Evolutionary conservation across 78 protist genomes (phyloP), one percentile per base, ranked within the genome.

Genomic region (Guillardia theta): DNA sequence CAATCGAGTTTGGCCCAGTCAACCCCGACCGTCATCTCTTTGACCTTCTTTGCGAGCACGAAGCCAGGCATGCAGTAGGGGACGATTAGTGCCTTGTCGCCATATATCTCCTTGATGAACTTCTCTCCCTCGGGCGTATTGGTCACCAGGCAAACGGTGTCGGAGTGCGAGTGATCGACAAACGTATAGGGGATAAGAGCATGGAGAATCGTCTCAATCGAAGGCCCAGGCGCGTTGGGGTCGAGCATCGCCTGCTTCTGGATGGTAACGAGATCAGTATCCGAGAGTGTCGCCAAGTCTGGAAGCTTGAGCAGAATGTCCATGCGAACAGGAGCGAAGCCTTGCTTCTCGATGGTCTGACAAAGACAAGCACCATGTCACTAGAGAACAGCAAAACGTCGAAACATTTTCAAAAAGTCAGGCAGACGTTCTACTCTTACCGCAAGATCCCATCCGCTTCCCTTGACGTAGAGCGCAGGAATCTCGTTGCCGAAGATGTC

Each of bases 141-240:
- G 90, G 90, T 78, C 44, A 78, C 24, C 24, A 43, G 53, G 90
- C 90, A 78, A 6, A 88, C 62, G 64, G 93, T 64, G 41, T 88
- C 93, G 64, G 93, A 10, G 93, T 88, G 93, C 70, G 93, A 30
- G 93, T 88, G 93, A 41, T 88, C 93, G 39, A 88, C 93, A 64
- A 88, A 88, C 2, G 36, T 88, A 64, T 22, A 48, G 47, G 93
- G 93, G 45, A 88, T 45, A 22, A 88, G 19, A 12, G 93, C 93
- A 27, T 88, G 93, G 21, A 88, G 70, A 33, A 41, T 10, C 37
- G 93, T 48, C 64, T 88, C 93, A 18, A 88, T 27, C 39, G 93
- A 88, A 8, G 93, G 53, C 30, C 76, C 62, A 1, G 93, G 93
- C 1, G 76, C 93, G 15, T 19, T 18, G 37, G 76, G 62, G 43